Evolutionary conservation across 176 grass and related monocot species (phyloP).

Genomic region (Leersia perrieri): DNA sequence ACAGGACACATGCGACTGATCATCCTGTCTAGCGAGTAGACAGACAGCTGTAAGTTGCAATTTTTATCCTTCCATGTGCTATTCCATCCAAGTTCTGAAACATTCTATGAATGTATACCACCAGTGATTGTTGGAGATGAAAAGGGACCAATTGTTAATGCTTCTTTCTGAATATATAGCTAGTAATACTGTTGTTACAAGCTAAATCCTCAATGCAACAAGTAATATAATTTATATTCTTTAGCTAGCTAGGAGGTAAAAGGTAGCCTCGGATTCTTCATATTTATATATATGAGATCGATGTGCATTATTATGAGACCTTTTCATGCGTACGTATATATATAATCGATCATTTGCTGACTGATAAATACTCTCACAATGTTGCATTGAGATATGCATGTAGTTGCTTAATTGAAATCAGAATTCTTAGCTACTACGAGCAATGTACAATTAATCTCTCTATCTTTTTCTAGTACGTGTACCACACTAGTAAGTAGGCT

Average conservation of each 20-base stretch:
- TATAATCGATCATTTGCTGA: background rate
- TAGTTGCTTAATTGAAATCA: background rate
- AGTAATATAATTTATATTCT: background rate
- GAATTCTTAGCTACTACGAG: background rate
- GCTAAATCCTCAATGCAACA: background rate
- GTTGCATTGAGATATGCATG: background rate
- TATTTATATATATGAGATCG: background rate
- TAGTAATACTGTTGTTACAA: background rate
- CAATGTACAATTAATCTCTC: background rate
- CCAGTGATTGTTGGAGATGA: background rate
- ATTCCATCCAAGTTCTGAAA: conserved; percentile 13
- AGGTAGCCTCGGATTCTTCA: background rate
- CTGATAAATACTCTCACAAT: background rate
- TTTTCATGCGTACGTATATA: background rate
- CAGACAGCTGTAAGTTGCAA: conserved; percentile 22
- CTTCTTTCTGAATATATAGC: background rate
- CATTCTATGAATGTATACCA: conserved; percentile 23
- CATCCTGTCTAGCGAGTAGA: conserved; percentile 36
- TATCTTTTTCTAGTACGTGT: background rate
- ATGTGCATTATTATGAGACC: background rate
- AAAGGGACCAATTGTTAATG: background rate
- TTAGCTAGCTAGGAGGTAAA: background rate
- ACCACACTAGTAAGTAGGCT: background rate
- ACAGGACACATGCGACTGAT: conserved; percentile 35
- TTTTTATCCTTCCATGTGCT: conserved; percentile 36